Conservation (phyloP, 768 basidiomycete species). For the Cyathus striatus region DNA sequence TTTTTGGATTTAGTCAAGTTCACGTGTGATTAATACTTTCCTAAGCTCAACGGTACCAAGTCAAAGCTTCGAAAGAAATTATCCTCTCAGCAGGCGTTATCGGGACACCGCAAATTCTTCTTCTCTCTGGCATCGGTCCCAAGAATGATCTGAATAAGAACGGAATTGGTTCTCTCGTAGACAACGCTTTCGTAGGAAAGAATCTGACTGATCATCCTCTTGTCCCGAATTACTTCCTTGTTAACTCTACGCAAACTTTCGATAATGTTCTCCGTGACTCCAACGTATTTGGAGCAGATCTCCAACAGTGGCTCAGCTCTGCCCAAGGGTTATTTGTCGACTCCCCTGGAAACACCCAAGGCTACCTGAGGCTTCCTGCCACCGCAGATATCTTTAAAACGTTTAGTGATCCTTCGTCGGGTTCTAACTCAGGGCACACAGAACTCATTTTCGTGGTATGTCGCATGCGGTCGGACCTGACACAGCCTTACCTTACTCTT, state of each 20-base stretch:
- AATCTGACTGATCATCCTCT: slow-evolving; percentile 23
- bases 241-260: slow-evolving; percentile 15
- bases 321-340: slow-evolving; percentile 12
- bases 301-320: slow-evolving; percentile 3
- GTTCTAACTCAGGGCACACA: slow-evolving; percentile 5
- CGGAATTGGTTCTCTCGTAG: slow-evolving; percentile 15
- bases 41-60: background rate
- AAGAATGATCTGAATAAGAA: slow-evolving; percentile 10
- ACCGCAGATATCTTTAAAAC: slow-evolving; percentile 2
- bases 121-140: slow-evolving; percentile 29
- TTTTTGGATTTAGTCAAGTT: no score
- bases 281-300: slow-evolving; percentile 2
- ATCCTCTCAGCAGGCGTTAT: slow-evolving; percentile 35
- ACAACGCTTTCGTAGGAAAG: slow-evolving; percentile 22
- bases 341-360: slow-evolving; percentile 10
- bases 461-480: background rate
- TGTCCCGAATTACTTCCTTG: slow-evolving; percentile 14
- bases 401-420: slow-evolving; percentile 6
- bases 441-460: slow-evolving; percentile 10
- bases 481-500: background rate
- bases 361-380: slow-evolving; percentile 7
- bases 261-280: slow-evolving; percentile 14
- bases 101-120: slow-evolving; percentile 24
- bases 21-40: no score
- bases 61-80: slow-evolving; percentile 44